These are phyloP conservation scores for Picea engelmannii DNA, from an alignment of 83 land plant species.

Conservation along the genomic window DNA sequence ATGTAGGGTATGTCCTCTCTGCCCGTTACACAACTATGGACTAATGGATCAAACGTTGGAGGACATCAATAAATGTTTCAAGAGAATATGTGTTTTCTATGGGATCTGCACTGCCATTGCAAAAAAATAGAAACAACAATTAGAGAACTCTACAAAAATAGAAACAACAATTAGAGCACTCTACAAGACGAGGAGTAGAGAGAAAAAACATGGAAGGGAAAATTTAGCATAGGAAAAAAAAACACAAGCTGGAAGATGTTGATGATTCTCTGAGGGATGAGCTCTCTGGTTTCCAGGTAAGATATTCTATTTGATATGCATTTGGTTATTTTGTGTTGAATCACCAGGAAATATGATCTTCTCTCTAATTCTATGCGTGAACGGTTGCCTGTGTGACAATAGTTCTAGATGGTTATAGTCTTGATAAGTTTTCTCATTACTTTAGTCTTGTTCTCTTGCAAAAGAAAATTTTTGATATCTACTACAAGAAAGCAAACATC, in stretches of 20 bases:
- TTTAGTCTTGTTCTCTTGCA: constrained; percentile 22
- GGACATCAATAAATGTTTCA: too few relatives aligned
- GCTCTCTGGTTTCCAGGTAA: constrained; percentile 52
- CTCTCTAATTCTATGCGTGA: neutral
- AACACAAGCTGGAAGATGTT: constrained; percentile 66
- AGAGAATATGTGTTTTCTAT: too few relatives aligned
- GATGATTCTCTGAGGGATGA: constrained; percentile 32
- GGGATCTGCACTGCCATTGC: too few relatives aligned
- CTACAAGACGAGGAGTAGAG: constrained; percentile 27
- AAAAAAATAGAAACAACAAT: too few relatives aligned
- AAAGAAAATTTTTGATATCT: constrained; percentile 58
- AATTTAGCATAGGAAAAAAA: constrained; percentile 69
- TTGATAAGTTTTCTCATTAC: neutral
- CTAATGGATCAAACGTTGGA: too few relatives aligned
- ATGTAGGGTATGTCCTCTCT: too few relatives aligned
- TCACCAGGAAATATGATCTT: too few relatives aligned
- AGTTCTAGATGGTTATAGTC: neutral
- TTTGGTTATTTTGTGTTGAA: too few relatives aligned
- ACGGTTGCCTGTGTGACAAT: neutral
- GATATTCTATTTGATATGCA: too few relatives aligned
- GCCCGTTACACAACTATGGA: too few relatives aligned
- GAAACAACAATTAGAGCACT: too few relatives aligned
- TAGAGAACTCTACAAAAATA: too few relatives aligned
- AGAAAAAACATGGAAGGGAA: constrained; percentile 60
- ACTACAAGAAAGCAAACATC: constrained; percentile 59